Evolutionary conservation across 225 moss, liverwort and hornwort species (phyloP), one percentile per base, ranked within the genome.

Genomic region (Pseudoscleropodium purum): DNA sequence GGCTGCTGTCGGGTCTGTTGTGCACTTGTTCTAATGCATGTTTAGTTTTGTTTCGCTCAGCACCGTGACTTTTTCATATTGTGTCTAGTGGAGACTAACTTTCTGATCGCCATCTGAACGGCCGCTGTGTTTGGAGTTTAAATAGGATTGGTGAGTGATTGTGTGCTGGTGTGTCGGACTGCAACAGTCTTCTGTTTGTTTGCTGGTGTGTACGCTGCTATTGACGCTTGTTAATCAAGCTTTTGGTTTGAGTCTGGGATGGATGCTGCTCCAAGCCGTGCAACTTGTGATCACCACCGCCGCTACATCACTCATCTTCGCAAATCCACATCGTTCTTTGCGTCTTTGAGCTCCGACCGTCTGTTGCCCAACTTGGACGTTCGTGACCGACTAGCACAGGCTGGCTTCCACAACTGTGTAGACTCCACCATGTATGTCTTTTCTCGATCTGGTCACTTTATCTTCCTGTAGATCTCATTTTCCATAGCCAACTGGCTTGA

Each of bases 341-440:
- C 91, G 16, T 94, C 93, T 36, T 62, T 94, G 86, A 91, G 91
- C 86, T 90, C 90, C 66, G 94, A 94, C 83, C 88, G 94, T 37
- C 47, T 94, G 76, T 91, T 88, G 37, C 94, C 94, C 68, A 94
- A 93, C 61, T 85, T 94, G 73, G 94, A 94, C 88, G 91, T 94
- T 74, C 92, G 94, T 63, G 93, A 94, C 89, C 86, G 91, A 52
- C 59, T 51, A 33, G 87, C 47, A 39, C 45, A n/a, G 34, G 73
- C 21, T 7, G 30, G 18, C 68, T n/a, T 29, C 7, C 36, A 59
- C 65, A 29, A 13, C 25, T 65, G 41, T 78, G 10, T 79, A 91
- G 87, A 83, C 90, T 84, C 87, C 69, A 87, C 88, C 81, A 91
- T 91, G 93, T 93, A 89, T 84, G 93, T 74, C 25, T 39, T 13